These are phyloP conservation scores for Nicotiana sylvestris DNA, from an alignment of 257 asterid genomes.

Conservation along the genomic window DNA sequence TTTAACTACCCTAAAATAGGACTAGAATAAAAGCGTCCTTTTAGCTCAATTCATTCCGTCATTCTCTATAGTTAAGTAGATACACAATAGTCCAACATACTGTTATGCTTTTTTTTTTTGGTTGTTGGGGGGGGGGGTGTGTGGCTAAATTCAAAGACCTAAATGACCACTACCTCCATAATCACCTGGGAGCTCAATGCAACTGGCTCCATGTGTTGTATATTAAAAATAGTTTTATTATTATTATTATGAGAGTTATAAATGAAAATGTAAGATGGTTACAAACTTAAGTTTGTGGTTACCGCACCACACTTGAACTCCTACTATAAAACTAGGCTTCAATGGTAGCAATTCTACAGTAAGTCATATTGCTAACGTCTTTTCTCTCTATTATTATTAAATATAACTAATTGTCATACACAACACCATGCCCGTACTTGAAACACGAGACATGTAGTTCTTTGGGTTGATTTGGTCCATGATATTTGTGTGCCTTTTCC, in stretches of 20 bases:
- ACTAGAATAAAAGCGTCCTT: background rate
- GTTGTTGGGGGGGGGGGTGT: no score
- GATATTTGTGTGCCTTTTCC: no score
- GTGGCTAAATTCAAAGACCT: background rate
- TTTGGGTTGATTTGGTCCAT: no score
- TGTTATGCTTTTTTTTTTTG: background rate
- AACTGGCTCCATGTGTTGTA: background rate
- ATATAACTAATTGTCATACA: no score
- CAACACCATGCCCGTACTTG: no score
- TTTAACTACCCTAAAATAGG: background rate
- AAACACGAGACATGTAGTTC: no score
- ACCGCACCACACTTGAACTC: background rate
- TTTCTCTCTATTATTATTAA: background rate
- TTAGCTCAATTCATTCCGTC: background rate
- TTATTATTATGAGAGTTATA: background rate
- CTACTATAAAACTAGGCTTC: background rate
- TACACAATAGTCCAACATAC: background rate
- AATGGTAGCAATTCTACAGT: background rate
- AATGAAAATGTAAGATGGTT: background rate
- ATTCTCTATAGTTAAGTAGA: background rate
- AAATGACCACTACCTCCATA: background rate
- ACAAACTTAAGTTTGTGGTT: background rate
- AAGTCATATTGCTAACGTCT: background rate
- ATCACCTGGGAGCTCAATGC: background rate
- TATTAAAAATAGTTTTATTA: background rate